These are phyloP conservation scores for Xylaria cubensis DNA, from an alignment of 495 filamentous ascomycete species.

Conservation along the genomic window DNA sequence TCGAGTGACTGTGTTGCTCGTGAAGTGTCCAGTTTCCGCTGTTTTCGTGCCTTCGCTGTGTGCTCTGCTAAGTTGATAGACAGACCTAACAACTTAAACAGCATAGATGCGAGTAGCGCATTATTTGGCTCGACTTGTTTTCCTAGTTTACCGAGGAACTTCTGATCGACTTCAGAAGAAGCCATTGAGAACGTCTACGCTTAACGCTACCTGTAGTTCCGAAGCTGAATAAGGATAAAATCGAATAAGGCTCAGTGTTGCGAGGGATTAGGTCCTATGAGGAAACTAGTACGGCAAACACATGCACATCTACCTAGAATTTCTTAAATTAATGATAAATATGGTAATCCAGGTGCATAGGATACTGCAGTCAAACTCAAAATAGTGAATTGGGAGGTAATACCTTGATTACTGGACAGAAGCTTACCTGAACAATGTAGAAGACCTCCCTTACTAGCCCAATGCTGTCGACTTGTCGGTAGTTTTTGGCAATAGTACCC, in stretches of 20 bases:
- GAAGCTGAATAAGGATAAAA: not conserved
- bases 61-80: constrained; percentile 88
- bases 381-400: not conserved
- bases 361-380: not conserved
- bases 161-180: constrained; percentile 95
- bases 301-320: not conserved
- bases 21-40: constrained; percentile 82
- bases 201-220: not conserved
- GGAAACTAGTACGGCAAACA: not conserved
- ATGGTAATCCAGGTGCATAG: not conserved
- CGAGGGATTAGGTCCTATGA: not conserved
- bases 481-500: not conserved
- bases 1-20: constrained; percentile 71
- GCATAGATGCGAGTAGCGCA: constrained; percentile 74
- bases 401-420: not conserved
- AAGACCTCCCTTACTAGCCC: not conserved
- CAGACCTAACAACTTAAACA: constrained; percentile 90
- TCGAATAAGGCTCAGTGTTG: not conserved
- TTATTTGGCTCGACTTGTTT: constrained; percentile 73
- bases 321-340: not conserved
- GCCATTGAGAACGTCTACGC: constrained; percentile 66
- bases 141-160: constrained; percentile 88
- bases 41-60: constrained; percentile 79
- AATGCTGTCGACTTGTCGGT: not conserved
- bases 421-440: constrained; percentile 16